Evolutionary conservation across 768 basidiomycete species (phyloP), one percentile per base, ranked within the genome.

Genomic region (Lentinula aciculospora): DNA sequence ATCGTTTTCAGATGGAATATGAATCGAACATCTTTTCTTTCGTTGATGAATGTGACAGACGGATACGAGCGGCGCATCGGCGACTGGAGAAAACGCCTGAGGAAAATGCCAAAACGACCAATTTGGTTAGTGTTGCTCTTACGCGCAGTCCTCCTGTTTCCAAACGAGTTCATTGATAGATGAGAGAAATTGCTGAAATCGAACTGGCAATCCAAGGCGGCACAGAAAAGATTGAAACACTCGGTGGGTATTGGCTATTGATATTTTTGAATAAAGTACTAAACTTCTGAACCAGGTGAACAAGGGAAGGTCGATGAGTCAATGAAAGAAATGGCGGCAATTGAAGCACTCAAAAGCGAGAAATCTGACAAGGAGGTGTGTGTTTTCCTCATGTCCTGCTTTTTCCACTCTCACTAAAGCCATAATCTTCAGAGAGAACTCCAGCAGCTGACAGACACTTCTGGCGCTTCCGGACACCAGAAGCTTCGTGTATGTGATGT

Each of bases 401-500:
- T 53, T 59, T 49, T 59, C 42, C 56, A 23, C 28, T 28, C 21
- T 31, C 29, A 44, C 55, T 47, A 7, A 54, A 54, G 13, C 53
- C 53, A 28, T 17, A 54, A 42, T 40, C 23, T 60, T 60, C 60
- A 94, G 90, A 88, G 92, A 58, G 97, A 98, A 67, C 78, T 98
- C 45, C 94, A 97, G 73, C 88, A 94, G 71, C 77, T 99, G 62
- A 97, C 96, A 40, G 97, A 99, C 69, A 98, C 94, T 29, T 96
- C 95, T 39, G 97, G 97, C 57, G 97, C 97, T 4, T 97, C 94
- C 57, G 97, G 97, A n/a, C 97, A 99, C 78, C 97, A 99, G 74
- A 98, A 98, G 74, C 78, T 99, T 65, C 88, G 97, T 61, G 97
- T 99, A n/a, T 98, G 97, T 76, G 97, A 99, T 76, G 95, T 98